Conservation (phyloP, 441 rosid genomes). For the Erodium chrysanthum region DNA sequence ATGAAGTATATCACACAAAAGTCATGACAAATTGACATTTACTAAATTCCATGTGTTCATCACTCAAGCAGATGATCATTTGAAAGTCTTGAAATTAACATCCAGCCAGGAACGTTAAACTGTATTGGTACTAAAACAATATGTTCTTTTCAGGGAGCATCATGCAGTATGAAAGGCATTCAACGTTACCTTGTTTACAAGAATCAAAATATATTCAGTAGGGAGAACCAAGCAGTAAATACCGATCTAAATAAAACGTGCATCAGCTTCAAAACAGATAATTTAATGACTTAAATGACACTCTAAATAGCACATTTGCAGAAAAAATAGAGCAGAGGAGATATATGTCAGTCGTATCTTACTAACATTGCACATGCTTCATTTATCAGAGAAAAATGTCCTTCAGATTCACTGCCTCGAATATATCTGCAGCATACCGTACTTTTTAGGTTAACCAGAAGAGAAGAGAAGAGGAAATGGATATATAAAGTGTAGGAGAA, state of each 20-base stretch:
- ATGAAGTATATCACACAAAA: not conserved
- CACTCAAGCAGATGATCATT: not conserved
- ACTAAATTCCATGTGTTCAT: not conserved
- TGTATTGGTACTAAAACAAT: not conserved
- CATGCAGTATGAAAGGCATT: not conserved
- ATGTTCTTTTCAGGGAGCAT: not conserved
- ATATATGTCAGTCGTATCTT: slow-evolving; percentile 17
- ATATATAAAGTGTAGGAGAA: not conserved
- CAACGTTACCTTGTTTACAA: not conserved
- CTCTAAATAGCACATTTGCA: not conserved
- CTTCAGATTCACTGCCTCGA: slow-evolving; percentile 81
- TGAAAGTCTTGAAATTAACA: not conserved
- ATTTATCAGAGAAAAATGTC: slow-evolving; percentile 84
- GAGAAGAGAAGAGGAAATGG: slow-evolving; percentile 10
- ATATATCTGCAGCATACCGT: slow-evolving; percentile 53
- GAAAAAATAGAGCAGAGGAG: not conserved
- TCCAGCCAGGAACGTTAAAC: not conserved
- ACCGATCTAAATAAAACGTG: not conserved
- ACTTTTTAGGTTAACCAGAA: slow-evolving; percentile 16
- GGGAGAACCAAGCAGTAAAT: not conserved
- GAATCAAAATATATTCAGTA: not conserved
- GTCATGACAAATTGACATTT: not conserved
- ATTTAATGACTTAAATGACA: not conserved
- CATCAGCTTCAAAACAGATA: not conserved
- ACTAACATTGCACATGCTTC: slow-evolving; percentile 97